Base-by-base conservation (phyloP, 1,284 basidiomycete genomes). In the Boletus semigastroideus region DNA sequence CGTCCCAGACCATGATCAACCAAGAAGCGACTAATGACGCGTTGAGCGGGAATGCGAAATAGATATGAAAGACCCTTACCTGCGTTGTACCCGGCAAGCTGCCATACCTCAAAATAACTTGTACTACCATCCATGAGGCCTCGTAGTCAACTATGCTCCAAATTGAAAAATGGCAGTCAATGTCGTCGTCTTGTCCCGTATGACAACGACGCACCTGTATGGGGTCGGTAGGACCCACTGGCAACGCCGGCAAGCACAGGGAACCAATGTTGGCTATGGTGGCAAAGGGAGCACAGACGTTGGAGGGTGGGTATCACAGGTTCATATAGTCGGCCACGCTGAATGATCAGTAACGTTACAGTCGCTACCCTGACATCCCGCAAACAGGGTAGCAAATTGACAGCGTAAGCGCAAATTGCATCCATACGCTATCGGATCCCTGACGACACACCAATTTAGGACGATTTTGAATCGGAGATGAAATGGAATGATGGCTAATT, bases 1-100 rank as follows among this genome's bases (percentile, higher is more conserved):
- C 46, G 0, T 61, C 63, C 63, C 60, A 62, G 33, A 55, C 20
- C 4, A 27, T 54, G 44, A 44, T 19, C 1, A 30, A 1, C 43
- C 49, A 62, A 30, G 57, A 48, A 17, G 46, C 45, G 2, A n/a
- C 59, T 61, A 11, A n/a, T 17, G 40, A 22, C 16, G 10, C n/a
- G 5, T 36, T 38, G n/a, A 45, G 11, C 7, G 16, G 11, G 11
- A 9, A 9, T 12, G 13, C n/a, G 22, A 12, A 12, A 40, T 11
- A 28, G 20, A 14, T 1, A 22, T 30, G 20, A 6, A 22, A 14
- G 5, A 28, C 19, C 20, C 52, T 50, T 31, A 59, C 59, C 42
- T 33, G 49, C 25, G 12, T 19, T 43, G 28, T 56, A 63, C 17
- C 46, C 52, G 16, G 42, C 47, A 13, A 63, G 36, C 31, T 40